A percentile compares a stretch with the other conserved stretches of the same genome.
Evolutionary conservation across 1,284 basidiomycete species (phyloP).

Genomic region (Cryptococcus neoformans): DNA sequence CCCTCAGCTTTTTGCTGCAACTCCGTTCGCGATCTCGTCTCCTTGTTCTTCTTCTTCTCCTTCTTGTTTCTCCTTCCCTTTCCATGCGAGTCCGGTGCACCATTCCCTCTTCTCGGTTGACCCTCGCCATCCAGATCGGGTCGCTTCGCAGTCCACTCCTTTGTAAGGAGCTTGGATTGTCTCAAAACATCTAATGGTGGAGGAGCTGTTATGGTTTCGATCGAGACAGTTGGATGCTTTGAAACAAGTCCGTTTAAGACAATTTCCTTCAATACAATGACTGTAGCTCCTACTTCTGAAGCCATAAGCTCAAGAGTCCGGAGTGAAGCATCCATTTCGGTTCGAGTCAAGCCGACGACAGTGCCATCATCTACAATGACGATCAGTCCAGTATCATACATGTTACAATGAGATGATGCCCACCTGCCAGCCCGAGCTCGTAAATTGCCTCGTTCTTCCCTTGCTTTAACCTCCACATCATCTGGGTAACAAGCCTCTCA

Average conservation of each 20-base stretch:
- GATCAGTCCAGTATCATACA: slow-evolving; percentile 18
- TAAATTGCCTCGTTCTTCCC: slow-evolving; percentile 90
- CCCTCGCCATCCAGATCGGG: slow-evolving; percentile 32
- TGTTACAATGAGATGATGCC: slow-evolving; percentile 5
- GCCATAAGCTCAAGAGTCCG: slow-evolving; percentile 89
- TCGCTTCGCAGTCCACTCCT: slow-evolving; percentile 17
- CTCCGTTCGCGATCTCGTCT: not conserved
- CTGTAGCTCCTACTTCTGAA: slow-evolving; percentile 81
- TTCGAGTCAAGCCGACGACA: slow-evolving; percentile 70
- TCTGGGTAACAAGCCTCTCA: slow-evolving; percentile 73
- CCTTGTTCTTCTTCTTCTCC: not conserved
- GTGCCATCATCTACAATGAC: slow-evolving; percentile 66
- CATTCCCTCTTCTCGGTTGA: slow-evolving; percentile 23
- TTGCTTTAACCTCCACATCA: slow-evolving; percentile 90
- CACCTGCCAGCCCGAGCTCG: slow-evolving; percentile 71
- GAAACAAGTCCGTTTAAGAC: slow-evolving; percentile 24
- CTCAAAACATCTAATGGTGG: not conserved
- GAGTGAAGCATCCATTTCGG: slow-evolving; percentile 73
- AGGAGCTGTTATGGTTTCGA: not conserved
- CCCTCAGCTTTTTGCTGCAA: not conserved
- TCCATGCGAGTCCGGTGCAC: not conserved
- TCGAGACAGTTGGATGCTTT: not conserved
- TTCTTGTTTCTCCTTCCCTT: not conserved
- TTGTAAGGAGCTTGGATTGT: not conserved
- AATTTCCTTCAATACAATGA: slow-evolving; percentile 81